Conservation (phyloP, 192 early-diverging fungal species). For the Coemansia sp. region DNA sequence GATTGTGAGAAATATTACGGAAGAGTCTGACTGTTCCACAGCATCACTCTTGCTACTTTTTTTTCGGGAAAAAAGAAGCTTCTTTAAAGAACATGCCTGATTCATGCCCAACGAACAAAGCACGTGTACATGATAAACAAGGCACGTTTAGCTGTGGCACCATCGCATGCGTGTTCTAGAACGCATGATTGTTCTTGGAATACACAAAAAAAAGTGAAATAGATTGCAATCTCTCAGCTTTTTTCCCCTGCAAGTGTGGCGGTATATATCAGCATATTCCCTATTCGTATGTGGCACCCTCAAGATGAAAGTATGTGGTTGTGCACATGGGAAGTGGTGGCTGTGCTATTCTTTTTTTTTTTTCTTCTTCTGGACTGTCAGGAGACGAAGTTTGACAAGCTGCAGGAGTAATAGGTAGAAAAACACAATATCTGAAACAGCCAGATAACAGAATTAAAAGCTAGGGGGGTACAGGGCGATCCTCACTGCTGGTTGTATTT, state of each 20-base stretch:
- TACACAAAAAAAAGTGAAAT: not conserved
- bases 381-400: not conserved
- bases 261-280: not conserved
- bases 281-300: not conserved
- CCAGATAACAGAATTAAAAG: not conserved
- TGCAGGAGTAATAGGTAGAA: not conserved
- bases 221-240: not conserved
- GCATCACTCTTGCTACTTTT: not conserved
- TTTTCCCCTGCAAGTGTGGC: not conserved
- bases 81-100: not conserved
- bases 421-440: not conserved
- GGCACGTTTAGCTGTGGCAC: not conserved
- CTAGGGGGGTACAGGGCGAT: constrained; percentile 7
- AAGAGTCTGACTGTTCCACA: not conserved
- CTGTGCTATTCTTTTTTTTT: not conserved
- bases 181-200: not conserved
- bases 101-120: constrained; percentile 3
- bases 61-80: not conserved
- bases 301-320: not conserved
- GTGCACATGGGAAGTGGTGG: not conserved
- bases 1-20: not conserved
- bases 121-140: not conserved
- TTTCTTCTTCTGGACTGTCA: not conserved
- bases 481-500: not conserved
- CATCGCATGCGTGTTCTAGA: not conserved